phyloP scores from a whole-genome alignment of 345 rosid genomes.

The Barbarea vulgaris region DNA sequence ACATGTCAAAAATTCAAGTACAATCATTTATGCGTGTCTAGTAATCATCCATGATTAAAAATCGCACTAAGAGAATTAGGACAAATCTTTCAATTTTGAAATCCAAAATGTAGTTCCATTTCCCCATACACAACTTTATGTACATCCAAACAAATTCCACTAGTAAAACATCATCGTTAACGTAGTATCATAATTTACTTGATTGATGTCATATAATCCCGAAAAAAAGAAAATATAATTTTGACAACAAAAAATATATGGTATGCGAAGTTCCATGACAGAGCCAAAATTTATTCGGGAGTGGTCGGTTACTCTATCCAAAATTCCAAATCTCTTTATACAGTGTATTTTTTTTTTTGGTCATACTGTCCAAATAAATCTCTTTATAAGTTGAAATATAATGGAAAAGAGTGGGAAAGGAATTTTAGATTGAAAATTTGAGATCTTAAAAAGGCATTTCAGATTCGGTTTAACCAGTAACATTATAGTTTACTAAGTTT shows the following conservation, averaged over 20 bases:
- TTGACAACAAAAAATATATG: not conserved
- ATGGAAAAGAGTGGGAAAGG: not conserved
- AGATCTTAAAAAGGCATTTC: not conserved
- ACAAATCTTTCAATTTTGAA: not conserved
- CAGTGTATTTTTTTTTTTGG: not conserved
- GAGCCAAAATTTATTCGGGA: not conserved
- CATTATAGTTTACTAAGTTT: conserved; percentile 5
- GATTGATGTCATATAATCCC: not conserved
- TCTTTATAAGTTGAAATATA: not conserved
- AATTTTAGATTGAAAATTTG: not conserved
- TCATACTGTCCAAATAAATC: not conserved
- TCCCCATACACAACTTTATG: not conserved
- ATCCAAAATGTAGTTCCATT: not conserved
- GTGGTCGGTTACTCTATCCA: no score
- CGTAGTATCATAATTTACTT: not conserved
- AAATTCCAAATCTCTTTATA: no score
- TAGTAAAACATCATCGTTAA: not conserved
- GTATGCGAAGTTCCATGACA: not conserved
- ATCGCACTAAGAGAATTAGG: not conserved
- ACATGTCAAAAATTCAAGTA: no score
- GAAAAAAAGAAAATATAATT: not conserved
- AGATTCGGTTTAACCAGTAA: conserved; percentile 14
- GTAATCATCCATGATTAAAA: not conserved
- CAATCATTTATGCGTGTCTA: not conserved
- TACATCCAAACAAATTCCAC: not conserved